phyloP scores from a whole-genome alignment of 2,329 filamentous ascomycete species.

The Fusarium incarnatum region DNA sequence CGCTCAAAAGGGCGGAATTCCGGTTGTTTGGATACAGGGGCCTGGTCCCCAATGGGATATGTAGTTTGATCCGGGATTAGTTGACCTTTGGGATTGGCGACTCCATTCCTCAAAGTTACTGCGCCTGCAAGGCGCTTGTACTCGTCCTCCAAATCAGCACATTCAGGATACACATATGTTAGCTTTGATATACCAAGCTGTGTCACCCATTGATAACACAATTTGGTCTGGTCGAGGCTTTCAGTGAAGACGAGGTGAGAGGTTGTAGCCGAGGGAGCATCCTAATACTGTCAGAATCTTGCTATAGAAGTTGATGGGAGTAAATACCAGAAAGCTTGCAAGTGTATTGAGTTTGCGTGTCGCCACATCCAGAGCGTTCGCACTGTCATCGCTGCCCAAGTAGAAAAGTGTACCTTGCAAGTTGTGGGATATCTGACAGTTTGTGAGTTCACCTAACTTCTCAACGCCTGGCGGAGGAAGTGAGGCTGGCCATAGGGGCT shows the following conservation, averaged over 20 bases:
- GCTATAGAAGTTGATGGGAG: background rate
- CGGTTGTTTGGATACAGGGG: background rate
- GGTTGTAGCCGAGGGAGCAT: conserved; percentile 1
- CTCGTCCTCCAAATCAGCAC: conserved; percentile 11
- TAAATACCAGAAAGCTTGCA: conserved; percentile 29
- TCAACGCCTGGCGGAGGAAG: conserved; percentile 18
- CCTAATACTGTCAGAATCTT: conserved; percentile 33
- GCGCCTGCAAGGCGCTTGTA: conserved; percentile 33
- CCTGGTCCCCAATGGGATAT: conserved; percentile 1
- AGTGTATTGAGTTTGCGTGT: conserved; percentile 41
- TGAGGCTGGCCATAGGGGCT: conserved; percentile 24
- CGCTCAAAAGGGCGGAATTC: conserved; percentile 30
- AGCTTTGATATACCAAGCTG: conserved; percentile 43
- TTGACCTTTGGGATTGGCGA: conserved; percentile 3
- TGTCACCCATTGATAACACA: conserved; percentile 46
- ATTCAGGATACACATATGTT: conserved; percentile 42
- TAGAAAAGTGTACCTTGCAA: conserved; percentile 46
- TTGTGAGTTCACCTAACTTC: conserved; percentile 6
- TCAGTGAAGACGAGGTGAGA: conserved; percentile 45
- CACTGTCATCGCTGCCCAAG: conserved; percentile 38
- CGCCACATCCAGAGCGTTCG: conserved; percentile 21
- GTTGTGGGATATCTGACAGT: conserved; percentile 47
- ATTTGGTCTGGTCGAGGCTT: background rate
- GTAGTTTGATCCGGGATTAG: conserved; percentile 16
- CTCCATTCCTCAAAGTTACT: conserved; percentile 38